These are phyloP conservation scores for Dicorynia guianensis DNA, from an alignment of 306 rosid species.

Conservation along the genomic window DNA sequence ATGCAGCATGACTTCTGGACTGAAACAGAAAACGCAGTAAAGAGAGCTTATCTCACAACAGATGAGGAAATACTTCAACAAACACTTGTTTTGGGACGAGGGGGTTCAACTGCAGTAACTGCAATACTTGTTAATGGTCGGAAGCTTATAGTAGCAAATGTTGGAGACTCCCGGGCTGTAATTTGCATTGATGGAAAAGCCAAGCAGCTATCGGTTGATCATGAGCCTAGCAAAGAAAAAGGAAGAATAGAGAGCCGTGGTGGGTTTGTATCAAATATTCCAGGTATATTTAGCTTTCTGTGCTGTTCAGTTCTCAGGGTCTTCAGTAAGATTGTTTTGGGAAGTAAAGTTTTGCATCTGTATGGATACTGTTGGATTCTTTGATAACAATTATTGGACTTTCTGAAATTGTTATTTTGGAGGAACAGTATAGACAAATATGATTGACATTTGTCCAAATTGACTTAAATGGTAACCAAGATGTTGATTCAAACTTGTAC, in stretches of 20 bases:
- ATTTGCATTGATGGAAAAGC: conserved; percentile 62
- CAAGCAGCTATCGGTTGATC: conserved; percentile 67
- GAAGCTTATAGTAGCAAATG: conserved; percentile 72
- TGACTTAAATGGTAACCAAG: background rate
- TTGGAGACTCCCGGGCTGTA: conserved; percentile 78
- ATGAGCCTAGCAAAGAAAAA: conserved; percentile 73
- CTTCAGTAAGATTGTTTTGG: background rate
- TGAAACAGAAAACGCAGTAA: conserved; percentile 56
- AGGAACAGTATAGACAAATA: background rate
- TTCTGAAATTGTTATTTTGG: background rate
- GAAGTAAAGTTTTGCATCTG: background rate
- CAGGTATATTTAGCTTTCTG: conserved; percentile 53
- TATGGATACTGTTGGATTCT: conserved; percentile 9
- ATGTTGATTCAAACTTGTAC: background rate
- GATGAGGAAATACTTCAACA: conserved; percentile 65
- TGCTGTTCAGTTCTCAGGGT: background rate
- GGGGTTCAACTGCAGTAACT: conserved; percentile 81
- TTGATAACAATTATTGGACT: background rate
- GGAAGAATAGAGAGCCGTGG: conserved; percentile 69
- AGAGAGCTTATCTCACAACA: conserved; percentile 60
- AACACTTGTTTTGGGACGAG: conserved; percentile 58
- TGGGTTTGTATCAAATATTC: conserved; percentile 75
- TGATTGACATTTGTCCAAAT: conserved; percentile 8
- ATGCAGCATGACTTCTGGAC: conserved; percentile 68
- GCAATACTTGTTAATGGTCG: conserved; percentile 65